phyloP scores from a whole-genome alignment of 2,329 filamentous ascomycete species.

The Aureobasidium subglaciale region DNA sequence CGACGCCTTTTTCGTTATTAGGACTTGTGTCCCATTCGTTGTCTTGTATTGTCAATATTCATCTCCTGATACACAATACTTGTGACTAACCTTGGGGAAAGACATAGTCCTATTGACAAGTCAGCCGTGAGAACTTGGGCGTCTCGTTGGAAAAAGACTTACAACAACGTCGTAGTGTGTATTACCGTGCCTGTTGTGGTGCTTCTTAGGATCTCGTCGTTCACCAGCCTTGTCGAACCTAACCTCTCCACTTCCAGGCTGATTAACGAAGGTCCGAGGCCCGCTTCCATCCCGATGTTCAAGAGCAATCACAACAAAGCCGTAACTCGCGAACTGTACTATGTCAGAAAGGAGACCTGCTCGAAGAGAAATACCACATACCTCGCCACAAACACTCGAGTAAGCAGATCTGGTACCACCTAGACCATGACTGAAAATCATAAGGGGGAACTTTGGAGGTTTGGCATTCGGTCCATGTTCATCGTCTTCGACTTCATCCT shows the following conservation, averaged over 20 bases:
- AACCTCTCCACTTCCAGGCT: slow-evolving; percentile 37
- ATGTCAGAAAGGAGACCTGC: not conserved
- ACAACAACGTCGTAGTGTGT: slow-evolving; percentile 21
- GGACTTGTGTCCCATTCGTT: slow-evolving; percentile 43
- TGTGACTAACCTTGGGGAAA: slow-evolving; percentile 42
- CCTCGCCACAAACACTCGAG: slow-evolving; percentile 55
- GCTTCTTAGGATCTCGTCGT: slow-evolving; percentile 21
- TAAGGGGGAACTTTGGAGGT: slow-evolving; percentile 50
- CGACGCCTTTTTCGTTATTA: slow-evolving; percentile 53
- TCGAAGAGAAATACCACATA: not conserved
- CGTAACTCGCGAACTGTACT: slow-evolving; percentile 51
- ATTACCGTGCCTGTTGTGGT: slow-evolving; percentile 16
- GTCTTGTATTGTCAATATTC: slow-evolving; percentile 18
- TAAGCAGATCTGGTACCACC: slow-evolving; percentile 58
- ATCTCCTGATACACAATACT: not conserved
- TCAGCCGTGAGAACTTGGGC: not conserved
- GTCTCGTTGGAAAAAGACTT: not conserved
- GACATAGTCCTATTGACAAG: slow-evolving; percentile 45
- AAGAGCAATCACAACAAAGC: slow-evolving; percentile 57
- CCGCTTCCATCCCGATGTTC: slow-evolving; percentile 61
- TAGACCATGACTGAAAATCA: slow-evolving; percentile 61
- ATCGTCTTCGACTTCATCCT: not conserved
- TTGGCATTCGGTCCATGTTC: slow-evolving; percentile 24
- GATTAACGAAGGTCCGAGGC: slow-evolving; percentile 54
- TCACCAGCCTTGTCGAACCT: slow-evolving; percentile 25